phyloP scores from a whole-genome alignment of 129 eudicot species.

The Arctium minus region DNA sequence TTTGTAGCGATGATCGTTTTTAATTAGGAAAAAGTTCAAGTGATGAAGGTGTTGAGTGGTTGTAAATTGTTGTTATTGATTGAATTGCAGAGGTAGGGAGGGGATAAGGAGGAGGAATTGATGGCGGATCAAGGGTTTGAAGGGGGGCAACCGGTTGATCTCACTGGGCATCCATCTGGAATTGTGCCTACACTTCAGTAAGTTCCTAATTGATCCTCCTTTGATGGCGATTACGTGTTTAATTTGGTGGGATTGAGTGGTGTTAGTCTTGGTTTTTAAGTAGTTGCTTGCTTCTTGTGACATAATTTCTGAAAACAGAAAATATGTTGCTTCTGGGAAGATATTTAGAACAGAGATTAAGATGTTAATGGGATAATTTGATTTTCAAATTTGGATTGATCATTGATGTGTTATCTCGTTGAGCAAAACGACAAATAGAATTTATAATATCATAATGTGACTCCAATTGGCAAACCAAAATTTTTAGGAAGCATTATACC shows the following conservation, averaged over 20 bases:
- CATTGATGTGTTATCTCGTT: not conserved
- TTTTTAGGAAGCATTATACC: not conserved
- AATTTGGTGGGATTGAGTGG: not conserved
- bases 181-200: constrained; percentile 15
- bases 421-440: not conserved
- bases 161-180: constrained; percentile 8
- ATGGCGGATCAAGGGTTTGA: constrained; percentile 4
- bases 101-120: not conserved
- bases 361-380: not conserved
- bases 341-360: not conserved
- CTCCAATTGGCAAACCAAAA: not conserved
- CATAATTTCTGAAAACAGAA: not conserved
- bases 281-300: not conserved
- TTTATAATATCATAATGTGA: not conserved
- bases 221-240: not conserved
- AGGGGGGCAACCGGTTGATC: constrained; percentile 9
- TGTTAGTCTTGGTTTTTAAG: not conserved
- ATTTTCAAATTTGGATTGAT: not conserved
- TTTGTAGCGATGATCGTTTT: not conserved
- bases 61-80: not conserved
- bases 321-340: not conserved
- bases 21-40: not conserved
- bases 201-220: not conserved
- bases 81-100: not conserved
- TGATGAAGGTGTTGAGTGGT: not conserved